These are phyloP conservation scores for Colletotrichum sp. DNA, from an alignment of 2,329 filamentous ascomycete species.

Conservation along the genomic window DNA sequence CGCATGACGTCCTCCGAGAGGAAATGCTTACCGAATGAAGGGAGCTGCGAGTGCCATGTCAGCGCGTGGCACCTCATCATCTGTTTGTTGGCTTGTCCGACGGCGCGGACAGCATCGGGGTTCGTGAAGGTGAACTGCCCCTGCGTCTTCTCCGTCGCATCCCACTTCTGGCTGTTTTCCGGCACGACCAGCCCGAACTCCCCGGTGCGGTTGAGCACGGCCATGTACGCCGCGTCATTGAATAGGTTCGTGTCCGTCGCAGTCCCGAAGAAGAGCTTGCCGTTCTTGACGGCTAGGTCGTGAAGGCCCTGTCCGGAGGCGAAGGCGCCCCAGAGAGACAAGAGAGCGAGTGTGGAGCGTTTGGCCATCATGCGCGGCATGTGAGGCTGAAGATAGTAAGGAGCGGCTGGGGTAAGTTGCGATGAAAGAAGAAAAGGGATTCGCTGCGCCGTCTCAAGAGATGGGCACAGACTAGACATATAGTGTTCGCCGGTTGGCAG, in stretches of 20 bases:
- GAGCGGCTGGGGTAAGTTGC: neutral
- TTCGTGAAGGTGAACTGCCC: constrained; percentile 64
- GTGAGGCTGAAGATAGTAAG: neutral
- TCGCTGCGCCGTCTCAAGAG: neutral
- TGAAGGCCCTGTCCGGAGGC: constrained; percentile 43
- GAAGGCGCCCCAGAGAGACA: neutral
- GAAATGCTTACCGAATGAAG: constrained; percentile 37
- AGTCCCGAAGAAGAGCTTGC: constrained; percentile 64
- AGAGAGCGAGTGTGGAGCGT: neutral
- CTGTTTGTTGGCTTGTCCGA: constrained; percentile 45
- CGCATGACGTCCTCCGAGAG: no score
- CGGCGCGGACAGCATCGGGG: constrained; percentile 52
- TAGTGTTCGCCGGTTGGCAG: neutral
- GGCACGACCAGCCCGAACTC: constrained; percentile 69
- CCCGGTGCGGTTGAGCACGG: constrained; percentile 53
- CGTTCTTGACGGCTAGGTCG: constrained; percentile 54
- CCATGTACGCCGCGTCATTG: constrained; percentile 55
- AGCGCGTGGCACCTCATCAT: constrained; percentile 67
- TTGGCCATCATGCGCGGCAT: neutral
- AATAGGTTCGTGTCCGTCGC: constrained; percentile 60
- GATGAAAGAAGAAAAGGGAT: neutral
- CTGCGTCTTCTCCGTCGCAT: constrained; percentile 61
- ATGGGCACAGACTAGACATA: neutral
- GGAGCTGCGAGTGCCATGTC: constrained; percentile 68
- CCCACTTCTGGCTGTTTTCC: constrained; percentile 65